Evolutionary conservation across 2,329 filamentous ascomycete species (phyloP).

Genomic region (Neodidymelliopsis sp.): DNA sequence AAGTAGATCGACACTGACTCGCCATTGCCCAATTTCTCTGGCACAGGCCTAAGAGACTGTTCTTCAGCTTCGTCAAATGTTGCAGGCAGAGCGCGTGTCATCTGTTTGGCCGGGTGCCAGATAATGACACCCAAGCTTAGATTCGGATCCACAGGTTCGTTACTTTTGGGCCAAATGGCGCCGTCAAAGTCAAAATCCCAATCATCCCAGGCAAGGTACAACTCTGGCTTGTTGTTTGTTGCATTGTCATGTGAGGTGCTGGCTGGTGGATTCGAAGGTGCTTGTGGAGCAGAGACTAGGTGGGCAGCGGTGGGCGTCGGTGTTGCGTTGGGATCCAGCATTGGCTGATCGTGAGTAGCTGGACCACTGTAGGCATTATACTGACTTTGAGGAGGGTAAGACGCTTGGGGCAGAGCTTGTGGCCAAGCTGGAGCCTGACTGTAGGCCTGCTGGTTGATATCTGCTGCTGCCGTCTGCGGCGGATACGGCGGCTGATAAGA

Average conservation of each 20-base stretch:
- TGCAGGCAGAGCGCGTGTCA: slow-evolving; percentile 52
- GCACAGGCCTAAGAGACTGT: slow-evolving; percentile 50
- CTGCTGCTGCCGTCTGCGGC: slow-evolving; percentile 25
- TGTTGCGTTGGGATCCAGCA: slow-evolving; percentile 37
- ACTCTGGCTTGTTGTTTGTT: slow-evolving; percentile 33
- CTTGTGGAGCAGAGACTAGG: slow-evolving; percentile 22
- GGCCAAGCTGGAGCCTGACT: slow-evolving; percentile 35
- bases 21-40: slow-evolving; percentile 48
- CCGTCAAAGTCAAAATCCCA: slow-evolving; percentile 56
- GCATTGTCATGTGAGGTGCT: slow-evolving; percentile 27
- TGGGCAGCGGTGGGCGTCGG: slow-evolving; percentile 39
- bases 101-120: slow-evolving; percentile 56
- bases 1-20: slow-evolving; percentile 61
- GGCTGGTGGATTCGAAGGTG: slow-evolving; percentile 19
- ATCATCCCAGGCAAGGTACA: slow-evolving; percentile 49
- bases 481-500: slow-evolving; percentile 33
- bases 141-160: slow-evolving; percentile 53
- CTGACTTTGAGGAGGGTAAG: slow-evolving; percentile 25
- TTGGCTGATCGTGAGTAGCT: slow-evolving; percentile 11
- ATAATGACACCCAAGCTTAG: slow-evolving; percentile 56
- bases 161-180: slow-evolving; percentile 54
- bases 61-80: slow-evolving; percentile 55
- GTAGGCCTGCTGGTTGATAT: slow-evolving; percentile 35
- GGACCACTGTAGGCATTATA: slow-evolving; percentile 26
- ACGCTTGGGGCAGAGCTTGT: slow-evolving; percentile 22